phyloP scores from a whole-genome alignment of 2,329 filamentous ascomycete genomes.

The Aspergillus fumigatus region DNA sequence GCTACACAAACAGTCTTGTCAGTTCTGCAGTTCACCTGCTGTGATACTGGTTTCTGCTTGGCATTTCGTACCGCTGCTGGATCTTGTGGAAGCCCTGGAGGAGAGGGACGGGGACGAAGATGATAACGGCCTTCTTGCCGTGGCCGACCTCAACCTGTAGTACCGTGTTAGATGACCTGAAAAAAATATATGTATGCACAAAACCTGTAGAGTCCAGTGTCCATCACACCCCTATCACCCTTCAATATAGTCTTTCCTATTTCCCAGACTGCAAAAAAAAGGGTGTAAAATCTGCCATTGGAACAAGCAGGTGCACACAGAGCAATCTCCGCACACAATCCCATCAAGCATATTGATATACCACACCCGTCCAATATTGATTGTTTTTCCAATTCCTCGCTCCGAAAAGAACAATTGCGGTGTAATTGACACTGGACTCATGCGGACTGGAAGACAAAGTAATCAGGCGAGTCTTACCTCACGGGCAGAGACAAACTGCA shows the following conservation, averaged over 20 bases:
- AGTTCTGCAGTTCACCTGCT: constrained; percentile 1
- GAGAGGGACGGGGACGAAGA: constrained; percentile 99
- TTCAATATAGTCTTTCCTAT: not conserved
- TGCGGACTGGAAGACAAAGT: not conserved
- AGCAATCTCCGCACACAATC: not conserved
- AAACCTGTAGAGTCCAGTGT: not conserved
- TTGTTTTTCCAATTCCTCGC: not conserved
- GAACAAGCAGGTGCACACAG: not conserved
- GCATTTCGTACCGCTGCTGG: constrained; percentile 84
- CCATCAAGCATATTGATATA: not conserved
- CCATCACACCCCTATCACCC: not conserved
- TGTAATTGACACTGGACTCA: not conserved
- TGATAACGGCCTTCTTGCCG: constrained; percentile 99
- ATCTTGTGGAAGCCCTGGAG: constrained; percentile 98
- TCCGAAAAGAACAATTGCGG: not conserved
- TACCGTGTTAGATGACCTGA: constrained; percentile 29
- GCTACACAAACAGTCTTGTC: constrained; percentile 45
- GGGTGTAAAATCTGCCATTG: not conserved
- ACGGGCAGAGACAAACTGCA: constrained; percentile 98
- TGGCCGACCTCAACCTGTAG: constrained; percentile 98
- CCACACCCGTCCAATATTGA: not conserved
- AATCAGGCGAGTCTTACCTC: constrained; percentile 68
- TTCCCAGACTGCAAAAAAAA: not conserved
- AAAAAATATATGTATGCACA: not conserved
- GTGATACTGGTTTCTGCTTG: constrained; percentile 5